Percentiles rank a stretch among this genome's conserved stretches.
Conservation (phyloP, 2,329 filamentous ascomycete species). For the Xylaria sp. region DNA sequence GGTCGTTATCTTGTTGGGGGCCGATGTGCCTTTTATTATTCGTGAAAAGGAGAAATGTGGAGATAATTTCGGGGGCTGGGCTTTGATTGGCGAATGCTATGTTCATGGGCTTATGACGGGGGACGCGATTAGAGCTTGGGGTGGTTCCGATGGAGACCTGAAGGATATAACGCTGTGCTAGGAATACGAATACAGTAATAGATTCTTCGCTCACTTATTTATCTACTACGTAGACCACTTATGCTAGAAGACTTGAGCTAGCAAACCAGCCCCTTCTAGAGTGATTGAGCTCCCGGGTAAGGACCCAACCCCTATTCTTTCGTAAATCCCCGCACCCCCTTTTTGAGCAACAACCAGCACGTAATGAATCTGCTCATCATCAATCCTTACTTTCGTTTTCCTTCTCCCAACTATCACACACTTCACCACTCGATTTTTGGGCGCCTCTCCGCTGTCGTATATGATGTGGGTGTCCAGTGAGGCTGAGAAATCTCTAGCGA, state of each 20-base stretch:
- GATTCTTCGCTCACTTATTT: no score
- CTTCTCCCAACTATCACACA: slow-evolving; percentile 27
- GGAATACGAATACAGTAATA: no score
- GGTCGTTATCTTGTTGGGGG: no score
- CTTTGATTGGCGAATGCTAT: no score
- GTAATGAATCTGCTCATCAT: slow-evolving; percentile 11
- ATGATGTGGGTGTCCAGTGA: slow-evolving; percentile 14
- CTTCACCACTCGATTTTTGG: slow-evolving; percentile 4
- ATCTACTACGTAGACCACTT: no score
- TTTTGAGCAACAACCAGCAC: slow-evolving; percentile 27
- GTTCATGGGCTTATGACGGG: no score
- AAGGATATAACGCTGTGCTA: no score
- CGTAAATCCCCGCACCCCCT: background rate
- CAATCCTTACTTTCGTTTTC: background rate
- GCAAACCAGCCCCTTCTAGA: background rate
- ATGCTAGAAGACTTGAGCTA: slow-evolving; percentile 6
- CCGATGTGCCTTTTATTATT: no score
- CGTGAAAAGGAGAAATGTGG: no score
- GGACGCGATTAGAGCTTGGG: no score
- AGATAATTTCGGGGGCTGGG: no score
- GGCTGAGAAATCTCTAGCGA: slow-evolving; percentile 20
- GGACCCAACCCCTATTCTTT: slow-evolving; percentile 30
- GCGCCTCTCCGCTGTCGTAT: slow-evolving; percentile 20
- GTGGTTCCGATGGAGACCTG: no score
- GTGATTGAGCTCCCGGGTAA: slow-evolving; percentile 22